phyloP scores from a whole-genome alignment of 139 green algal species.

The Micromonas pusilla region DNA sequence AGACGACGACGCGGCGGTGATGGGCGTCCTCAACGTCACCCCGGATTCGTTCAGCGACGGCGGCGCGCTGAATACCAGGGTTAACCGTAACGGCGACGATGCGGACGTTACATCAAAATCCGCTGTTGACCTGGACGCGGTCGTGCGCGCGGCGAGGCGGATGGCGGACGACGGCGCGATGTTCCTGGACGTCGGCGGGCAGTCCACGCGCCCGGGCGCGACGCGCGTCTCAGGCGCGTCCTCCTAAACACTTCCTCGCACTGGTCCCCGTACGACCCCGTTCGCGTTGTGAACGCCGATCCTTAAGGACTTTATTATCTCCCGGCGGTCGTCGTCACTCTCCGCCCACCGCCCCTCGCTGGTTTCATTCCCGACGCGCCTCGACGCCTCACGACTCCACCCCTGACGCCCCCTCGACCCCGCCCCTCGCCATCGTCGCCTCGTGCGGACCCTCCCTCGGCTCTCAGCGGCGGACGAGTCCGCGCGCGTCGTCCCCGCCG shows the following conservation, averaged over 20 bases:
- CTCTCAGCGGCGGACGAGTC: constrained; percentile 62
- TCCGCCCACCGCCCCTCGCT: no score
- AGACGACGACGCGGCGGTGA: constrained; percentile 48
- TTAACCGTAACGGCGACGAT: not conserved
- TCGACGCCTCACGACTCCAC: no score
- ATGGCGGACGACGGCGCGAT: constrained; percentile 72
- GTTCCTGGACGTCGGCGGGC: constrained; percentile 89
- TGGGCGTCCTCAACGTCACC: constrained; percentile 96
- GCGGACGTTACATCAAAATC: not conserved
- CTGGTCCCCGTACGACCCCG: no score
- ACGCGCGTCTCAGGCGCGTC: not conserved
- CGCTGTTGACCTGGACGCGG: constrained; percentile 27
- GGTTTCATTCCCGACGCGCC: no score
- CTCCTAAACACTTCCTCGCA: no score
- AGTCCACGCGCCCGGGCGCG: constrained; percentile 76
- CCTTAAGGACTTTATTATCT: no score
- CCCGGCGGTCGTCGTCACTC: no score
- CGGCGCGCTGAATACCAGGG: constrained; percentile 32
- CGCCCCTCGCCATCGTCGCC: no score
- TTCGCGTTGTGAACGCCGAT: no score
- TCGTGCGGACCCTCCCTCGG: no score
- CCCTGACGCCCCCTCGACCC: no score
- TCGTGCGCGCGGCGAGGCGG: constrained; percentile 47
- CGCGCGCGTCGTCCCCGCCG: constrained; percentile 70
- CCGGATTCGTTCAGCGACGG: constrained; percentile 94